Evolutionary conservation across 2,329 filamentous ascomycete species (phyloP), one percentile per base, ranked within the genome.

Genomic region (Colletotrichum agaves): DNA sequence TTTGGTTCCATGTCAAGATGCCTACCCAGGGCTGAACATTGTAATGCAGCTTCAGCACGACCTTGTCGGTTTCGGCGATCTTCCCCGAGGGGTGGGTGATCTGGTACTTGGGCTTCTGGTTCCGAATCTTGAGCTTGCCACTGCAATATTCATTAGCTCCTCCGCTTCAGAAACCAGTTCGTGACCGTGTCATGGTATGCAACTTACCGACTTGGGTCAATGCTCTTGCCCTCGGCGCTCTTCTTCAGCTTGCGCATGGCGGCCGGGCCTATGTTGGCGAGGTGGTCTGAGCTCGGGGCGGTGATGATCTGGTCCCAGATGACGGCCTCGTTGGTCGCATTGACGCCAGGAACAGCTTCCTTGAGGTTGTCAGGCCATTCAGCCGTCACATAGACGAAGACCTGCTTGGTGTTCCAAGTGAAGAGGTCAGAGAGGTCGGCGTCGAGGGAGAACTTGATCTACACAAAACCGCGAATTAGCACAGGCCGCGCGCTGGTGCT

Each of bases 21-120:
- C 96, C 96, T 11, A 99, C 93, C 93, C 95, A 98, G 35, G 96
- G 96, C 84, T 99, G 96, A 68, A 98, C 92, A 81, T 98, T 98
- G 89, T 97, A 99, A 76, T 96, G 91, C 60, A 98, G 83, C 74
- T 90, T 89, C 70, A 99, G 83, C 33, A 88, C 90, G 63, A 95
- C 93, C 77, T 96, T 90, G 57, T 86, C 83, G 55, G 89, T 84
- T 75, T 91, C 86, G 50, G 93, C 92, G 72, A 98, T 85, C 78
- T 90, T 90, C 69, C 94, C 92, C 11, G 87, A 87, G 11, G 95
- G 92, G 78, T 98, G 94, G 4, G 94, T 97, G 80, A 99, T 96
- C 77, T 97, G 94, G 84, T 99, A 99, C 81, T 99, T 99, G 3
- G 94, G 92, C 76, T 91, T 91, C 78, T 97, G 93, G 79, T 94